Evolutionary conservation across 305 asterid genomes (phyloP), one percentile per base, ranked within the genome.

Genomic region (Solanum hybrid): DNA sequence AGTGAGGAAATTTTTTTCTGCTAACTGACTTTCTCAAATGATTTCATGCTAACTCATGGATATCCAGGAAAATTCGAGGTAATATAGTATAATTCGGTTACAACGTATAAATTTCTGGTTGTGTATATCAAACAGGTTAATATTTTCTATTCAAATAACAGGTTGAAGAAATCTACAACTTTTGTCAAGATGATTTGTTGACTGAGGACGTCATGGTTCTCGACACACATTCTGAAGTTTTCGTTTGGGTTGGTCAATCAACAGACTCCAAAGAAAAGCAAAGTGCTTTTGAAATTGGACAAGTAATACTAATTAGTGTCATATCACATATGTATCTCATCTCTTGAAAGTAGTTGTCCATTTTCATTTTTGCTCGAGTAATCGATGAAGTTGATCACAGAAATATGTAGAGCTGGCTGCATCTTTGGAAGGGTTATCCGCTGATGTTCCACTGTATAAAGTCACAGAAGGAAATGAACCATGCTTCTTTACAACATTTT

Each of bases 391-490:
- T 87, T 90, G 85, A 79, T 78, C 73, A 33, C 98, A 97, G 99
- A 96, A 94, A 95, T 96, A 96, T 65, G 91, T 97, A 7, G 96
- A 96, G 90, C 38, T 96, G 96, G 99, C 97, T 90, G 92, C 95
- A 90, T 94, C 98, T 70, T 91, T 95, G 91, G 99, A 96, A 33
- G 99, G 99, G 36, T 88, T 96, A 91, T 92, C 98, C 76, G 94
- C 95, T 65, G 89, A 91, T 92, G 98, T 96, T 91, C 98, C 99
- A 37, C 87, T 97, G 89, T 96, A 96, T 94, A 96, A 93, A 94
- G 94, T 97, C 89, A 93, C 96, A 2, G 99, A 97, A 96, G 99
- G 99, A 94, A 95, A 94, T 39, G 99, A 97, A 91, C 99, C 99
- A 34, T 90, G 96, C 95, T 96, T 97, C 97, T 96, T 96, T 94